Evolutionary conservation across 2,329 filamentous ascomycete species (phyloP), one percentile per base, ranked within the genome.

Genomic region (Coniochaeta sp.): DNA sequence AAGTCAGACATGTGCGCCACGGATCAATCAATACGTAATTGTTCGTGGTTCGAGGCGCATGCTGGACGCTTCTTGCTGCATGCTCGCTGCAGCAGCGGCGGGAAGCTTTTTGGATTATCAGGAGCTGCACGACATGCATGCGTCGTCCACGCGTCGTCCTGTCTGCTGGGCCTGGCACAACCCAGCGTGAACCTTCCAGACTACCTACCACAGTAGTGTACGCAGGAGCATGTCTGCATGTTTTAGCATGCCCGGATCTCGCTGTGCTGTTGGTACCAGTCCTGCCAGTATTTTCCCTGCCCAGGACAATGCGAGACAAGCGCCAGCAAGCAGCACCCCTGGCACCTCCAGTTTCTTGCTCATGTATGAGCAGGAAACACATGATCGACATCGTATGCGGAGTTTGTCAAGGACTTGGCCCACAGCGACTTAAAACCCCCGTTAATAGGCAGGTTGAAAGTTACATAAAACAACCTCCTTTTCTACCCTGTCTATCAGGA

Each of bases 61-160:
- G 34, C 12, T 36, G 34, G 34, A 36, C 34, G 40, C 17, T 19
- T 26, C 42, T 24, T 26, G 42, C 42, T 24, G 42, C 22, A 47
- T 47, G 42, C 40, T 36, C 34, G 34, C 34, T 36, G 34, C 34
- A 36, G 34, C 38, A 26, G 5, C 42, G 16, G 42, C 42, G 42
- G 42, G 42, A 44, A 44, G 17, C 17, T 44, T 22, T 38, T 9
- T 7, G 42, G 42, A 22, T 14, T n/a, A 40, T 19, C 38, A 40
- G 38, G 19, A 24, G 54, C 54, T 55, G 54, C 54, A 55, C 22
- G 54, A 55, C 54, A 55, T 55, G 54, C 54, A 55, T 55, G 54
- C 54, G 54, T 38, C 54, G 30, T 22, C 34, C 54, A 55, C 47
- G 22, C 47, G 26, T 52, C 12, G n/a, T 24, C 6, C 42, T 24